Conservation (phyloP, 805 yeast species). For the Barnettozyma sp. region DNA sequence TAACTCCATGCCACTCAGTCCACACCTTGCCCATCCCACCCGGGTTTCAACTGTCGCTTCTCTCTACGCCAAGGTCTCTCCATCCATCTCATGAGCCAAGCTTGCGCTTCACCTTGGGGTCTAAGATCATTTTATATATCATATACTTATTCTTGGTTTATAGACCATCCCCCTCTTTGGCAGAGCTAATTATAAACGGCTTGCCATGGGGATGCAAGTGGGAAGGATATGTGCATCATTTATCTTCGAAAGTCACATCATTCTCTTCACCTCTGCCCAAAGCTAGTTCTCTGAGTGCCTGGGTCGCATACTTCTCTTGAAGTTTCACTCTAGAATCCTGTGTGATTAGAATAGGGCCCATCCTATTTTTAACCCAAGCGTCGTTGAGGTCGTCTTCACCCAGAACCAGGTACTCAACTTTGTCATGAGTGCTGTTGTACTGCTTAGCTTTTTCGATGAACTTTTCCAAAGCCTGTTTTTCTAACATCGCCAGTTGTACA, state of each 20-base stretch:
- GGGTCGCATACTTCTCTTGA: conserved; percentile 8
- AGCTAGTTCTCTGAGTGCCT: conserved; percentile 6
- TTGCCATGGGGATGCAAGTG: no score
- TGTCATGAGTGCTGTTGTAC: conserved; percentile 8
- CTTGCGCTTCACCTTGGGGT: no score
- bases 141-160: no score
- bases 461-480: conserved; percentile 10
- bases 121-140: no score
- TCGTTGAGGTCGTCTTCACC: conserved; percentile 20
- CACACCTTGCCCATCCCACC: no score
- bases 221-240: no score
- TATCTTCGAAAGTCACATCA: conserved; percentile 6
- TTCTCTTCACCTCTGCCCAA: conserved; percentile 8
- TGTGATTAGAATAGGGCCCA: conserved; percentile 18
- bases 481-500: conserved; percentile 14
- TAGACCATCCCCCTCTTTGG: no score
- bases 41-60: no score
- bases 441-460: conserved; percentile 6
- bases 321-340: conserved; percentile 8
- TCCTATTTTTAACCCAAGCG: conserved; percentile 21
- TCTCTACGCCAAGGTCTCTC: no score
- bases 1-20: no score
- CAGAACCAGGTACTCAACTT: conserved; percentile 14
- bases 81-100: no score
- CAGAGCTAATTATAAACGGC: no score